Percentiles rank a stretch among this genome's conserved stretches.
Evolutionary conservation across 176 grass and related monocot genomes (phyloP).

Genomic region (Aegilops speltoides): DNA sequence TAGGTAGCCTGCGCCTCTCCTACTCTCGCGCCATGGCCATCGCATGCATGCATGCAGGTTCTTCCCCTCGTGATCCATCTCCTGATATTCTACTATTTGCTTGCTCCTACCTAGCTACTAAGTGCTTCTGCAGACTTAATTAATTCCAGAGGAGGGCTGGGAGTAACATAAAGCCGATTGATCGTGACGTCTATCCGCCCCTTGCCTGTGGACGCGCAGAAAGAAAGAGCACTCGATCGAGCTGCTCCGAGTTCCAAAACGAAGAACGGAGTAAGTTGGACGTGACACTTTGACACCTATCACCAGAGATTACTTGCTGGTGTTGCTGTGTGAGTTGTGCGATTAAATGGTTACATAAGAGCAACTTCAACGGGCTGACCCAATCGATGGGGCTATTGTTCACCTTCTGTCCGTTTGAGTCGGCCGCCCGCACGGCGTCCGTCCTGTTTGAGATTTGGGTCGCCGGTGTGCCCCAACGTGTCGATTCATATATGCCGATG

Average conservation of each 20-base stretch:
- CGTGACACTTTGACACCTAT: neutral
- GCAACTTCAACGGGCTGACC: no score
- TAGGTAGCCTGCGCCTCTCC: neutral
- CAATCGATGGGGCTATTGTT: no score
- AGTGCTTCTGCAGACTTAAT: neutral
- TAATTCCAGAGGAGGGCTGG: neutral
- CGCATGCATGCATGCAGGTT: neutral
- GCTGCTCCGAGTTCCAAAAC: slow-evolving; percentile 1
- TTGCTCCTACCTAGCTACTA: neutral
- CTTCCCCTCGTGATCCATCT: slow-evolving; percentile 36
- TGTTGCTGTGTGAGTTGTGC: neutral
- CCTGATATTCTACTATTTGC: slow-evolving; percentile 25
- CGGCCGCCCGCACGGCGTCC: no score
- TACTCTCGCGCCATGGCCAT: neutral
- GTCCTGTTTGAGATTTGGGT: no score
- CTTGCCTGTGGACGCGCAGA: neutral
- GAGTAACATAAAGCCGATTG: neutral
- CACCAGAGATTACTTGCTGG: neutral
- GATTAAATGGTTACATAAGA: neutral
- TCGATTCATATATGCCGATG: no score
- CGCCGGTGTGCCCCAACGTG: no score
- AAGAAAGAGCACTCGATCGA: neutral
- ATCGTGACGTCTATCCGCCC: neutral
- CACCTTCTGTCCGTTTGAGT: no score
- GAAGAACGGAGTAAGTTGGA: neutral